Conservation (phyloP, 2,329 filamentous ascomycete species). For the Talaromyces sp. region DNA sequence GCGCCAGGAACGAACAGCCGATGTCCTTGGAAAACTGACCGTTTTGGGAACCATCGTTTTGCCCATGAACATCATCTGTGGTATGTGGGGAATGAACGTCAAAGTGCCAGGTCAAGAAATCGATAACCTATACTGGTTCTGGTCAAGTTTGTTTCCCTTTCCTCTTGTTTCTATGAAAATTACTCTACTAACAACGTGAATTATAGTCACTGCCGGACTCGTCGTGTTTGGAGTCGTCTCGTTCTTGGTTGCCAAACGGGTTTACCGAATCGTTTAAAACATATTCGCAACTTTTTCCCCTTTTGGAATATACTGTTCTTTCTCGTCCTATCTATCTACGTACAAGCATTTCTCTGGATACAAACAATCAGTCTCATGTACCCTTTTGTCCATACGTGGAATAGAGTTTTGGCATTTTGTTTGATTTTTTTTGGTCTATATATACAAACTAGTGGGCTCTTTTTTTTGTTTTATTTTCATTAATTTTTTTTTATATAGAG, state of each 20-base stretch:
- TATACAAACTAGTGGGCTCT: no score
- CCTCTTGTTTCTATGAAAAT: not conserved
- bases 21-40: slow-evolving; percentile 89
- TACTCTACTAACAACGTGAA: not conserved
- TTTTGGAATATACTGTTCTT: not conserved
- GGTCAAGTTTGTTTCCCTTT: slow-evolving; percentile 41
- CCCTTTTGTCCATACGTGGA: not conserved
- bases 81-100: slow-evolving; percentile 98
- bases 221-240: slow-evolving; percentile 69
- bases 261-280: slow-evolving; percentile 64
- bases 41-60: slow-evolving; percentile 95
- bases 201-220: slow-evolving; percentile 59
- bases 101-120: slow-evolving; percentile 88
- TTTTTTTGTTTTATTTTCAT: no score
- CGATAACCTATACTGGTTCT: slow-evolving; percentile 74
- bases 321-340: not conserved
- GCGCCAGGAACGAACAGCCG: slow-evolving; percentile 89
- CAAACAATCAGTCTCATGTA: no score
- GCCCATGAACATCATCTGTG: slow-evolving; percentile 98
- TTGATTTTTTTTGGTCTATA: not conserved
- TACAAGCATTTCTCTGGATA: not conserved
- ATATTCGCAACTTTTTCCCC: not conserved
- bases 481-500: not conserved
- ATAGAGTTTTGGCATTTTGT: not conserved
- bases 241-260: slow-evolving; percentile 70